Evolutionary conservation across 345 rosid genomes (phyloP).

Genomic region (Citrus inodora): DNA sequence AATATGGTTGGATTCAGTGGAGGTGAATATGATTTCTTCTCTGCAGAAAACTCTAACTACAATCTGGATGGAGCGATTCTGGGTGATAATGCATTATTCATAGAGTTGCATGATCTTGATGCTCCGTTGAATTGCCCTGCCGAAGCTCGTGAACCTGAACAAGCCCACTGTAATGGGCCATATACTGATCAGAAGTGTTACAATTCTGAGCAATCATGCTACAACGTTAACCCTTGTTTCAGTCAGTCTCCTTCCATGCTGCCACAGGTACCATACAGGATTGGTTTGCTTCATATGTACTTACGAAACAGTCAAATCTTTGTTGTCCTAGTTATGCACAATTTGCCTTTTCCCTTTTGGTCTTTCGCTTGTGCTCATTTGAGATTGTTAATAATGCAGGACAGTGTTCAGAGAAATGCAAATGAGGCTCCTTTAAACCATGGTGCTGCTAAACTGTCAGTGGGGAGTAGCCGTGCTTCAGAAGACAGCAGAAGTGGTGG

Average conservation of each 20-base stretch:
- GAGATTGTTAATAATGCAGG: not conserved
- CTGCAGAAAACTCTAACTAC: not conserved
- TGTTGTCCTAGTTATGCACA: not conserved
- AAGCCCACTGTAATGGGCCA: not conserved
- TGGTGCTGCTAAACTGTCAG: not conserved
- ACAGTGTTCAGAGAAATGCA: not conserved
- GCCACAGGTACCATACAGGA: not conserved
- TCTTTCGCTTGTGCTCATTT: not conserved
- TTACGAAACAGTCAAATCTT: not conserved
- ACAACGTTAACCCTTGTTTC: not conserved
- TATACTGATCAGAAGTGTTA: not conserved
- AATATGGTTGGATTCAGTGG: not conserved
- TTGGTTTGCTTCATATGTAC: not conserved
- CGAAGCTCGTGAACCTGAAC: not conserved
- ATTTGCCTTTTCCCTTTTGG: not conserved
- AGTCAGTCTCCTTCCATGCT: not conserved
- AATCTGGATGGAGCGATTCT: not conserved
- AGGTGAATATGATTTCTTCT: not conserved
- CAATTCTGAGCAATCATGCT: not conserved
- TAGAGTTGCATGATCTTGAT: constrained; percentile 34
- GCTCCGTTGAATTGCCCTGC: constrained; percentile 15
- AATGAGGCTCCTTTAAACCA: not conserved
- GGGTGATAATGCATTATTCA: not conserved
- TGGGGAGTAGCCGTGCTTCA: not conserved
- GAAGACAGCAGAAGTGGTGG: not conserved